Percentiles rank a stretch among this genome's conserved stretches.
These are phyloP conservation scores for Penicillium verrucosum DNA, from an alignment of 2,329 filamentous ascomycete species.

Conservation along the genomic window DNA sequence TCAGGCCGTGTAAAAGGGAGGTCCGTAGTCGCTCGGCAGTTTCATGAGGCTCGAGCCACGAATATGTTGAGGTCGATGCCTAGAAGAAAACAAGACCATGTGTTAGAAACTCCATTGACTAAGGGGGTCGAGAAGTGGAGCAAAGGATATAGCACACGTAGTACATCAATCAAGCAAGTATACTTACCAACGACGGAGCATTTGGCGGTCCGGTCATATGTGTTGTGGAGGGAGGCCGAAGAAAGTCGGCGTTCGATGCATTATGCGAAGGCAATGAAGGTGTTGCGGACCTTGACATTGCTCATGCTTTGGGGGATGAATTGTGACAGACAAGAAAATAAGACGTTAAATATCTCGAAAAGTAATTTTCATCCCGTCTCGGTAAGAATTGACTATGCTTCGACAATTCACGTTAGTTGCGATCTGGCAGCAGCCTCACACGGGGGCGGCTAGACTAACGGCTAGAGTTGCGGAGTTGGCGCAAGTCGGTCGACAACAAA, in stretches of 20 bases:
- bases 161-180: background rate
- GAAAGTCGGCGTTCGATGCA: constrained; percentile 37
- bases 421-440: constrained; percentile 29
- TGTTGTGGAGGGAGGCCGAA: constrained; percentile 30
- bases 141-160: background rate
- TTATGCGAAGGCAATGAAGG: constrained; percentile 58
- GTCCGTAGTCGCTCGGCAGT: constrained; percentile 74
- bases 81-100: constrained; percentile 18
- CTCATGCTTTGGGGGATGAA: constrained; percentile 41
- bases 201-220: constrained; percentile 29
- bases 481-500: constrained; percentile 2
- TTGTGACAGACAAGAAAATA: constrained; percentile 4
- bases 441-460: constrained; percentile 13
- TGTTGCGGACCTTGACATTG: constrained; percentile 62
- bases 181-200: constrained; percentile 37
- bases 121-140: background rate
- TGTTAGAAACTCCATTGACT: constrained; percentile 10
- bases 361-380: constrained; percentile 30
- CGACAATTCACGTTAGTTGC: constrained; percentile 29
- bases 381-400: constrained; percentile 11
- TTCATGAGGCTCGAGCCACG: constrained; percentile 70
- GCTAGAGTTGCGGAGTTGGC: constrained; percentile 6
- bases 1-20: constrained; percentile 77
- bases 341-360: constrained; percentile 16
- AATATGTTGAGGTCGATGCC: constrained; percentile 51